Base-by-base conservation (phyloP, 2,329 filamentous ascomycete species). In the Fonsecaea nubica region DNA sequence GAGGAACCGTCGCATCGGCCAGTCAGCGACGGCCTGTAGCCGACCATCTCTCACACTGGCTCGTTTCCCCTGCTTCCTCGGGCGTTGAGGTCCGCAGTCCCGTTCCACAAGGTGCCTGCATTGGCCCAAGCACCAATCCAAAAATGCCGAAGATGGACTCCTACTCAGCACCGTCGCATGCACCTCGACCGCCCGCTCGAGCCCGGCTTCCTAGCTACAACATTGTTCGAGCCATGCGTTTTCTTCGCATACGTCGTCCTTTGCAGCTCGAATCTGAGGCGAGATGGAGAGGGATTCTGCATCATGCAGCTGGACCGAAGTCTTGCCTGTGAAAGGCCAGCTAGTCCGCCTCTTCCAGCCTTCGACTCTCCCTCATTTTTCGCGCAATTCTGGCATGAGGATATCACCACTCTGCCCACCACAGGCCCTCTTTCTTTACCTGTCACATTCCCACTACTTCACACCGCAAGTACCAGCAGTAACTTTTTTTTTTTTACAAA, bases 41-140 rank as follows among this genome's bases (percentile, higher is more conserved):
- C 68, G 68, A 68, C 68, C 59, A 50, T 58, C 58, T 68, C 56
- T 62, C 42, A 66, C 68, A 70, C 60, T 68, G 65, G 63, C 18
- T 50, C 59, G 13, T 35, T 54, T 32, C 65, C 68, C 68, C 58
- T 63, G 64, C 60, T 62, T 57, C 33, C 30, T 60, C 61, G 68
- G 68, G 65, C 68, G 65, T 58, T 52, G 56, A 66, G 65, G 65
- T 53, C 63, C 65, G 68, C 65, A 35, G 57, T 63, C 55, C 59
- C 58, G 64, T 58, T 13, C 33, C 57, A 68, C 52, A 18, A 66
- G 64, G 68, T 65, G 68, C 58, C 68, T 70, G 59, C 67, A 67
- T 62, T 63, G 62, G 64, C 32, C 50, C 45, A 57, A 40, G 60
- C 52, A 55, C 62, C 67, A 66, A 54, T 42, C 63, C 63, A 63